Base-by-base conservation (phyloP, 352 stramenopile genomes). In the Phytophthora nicotianae region DNA sequence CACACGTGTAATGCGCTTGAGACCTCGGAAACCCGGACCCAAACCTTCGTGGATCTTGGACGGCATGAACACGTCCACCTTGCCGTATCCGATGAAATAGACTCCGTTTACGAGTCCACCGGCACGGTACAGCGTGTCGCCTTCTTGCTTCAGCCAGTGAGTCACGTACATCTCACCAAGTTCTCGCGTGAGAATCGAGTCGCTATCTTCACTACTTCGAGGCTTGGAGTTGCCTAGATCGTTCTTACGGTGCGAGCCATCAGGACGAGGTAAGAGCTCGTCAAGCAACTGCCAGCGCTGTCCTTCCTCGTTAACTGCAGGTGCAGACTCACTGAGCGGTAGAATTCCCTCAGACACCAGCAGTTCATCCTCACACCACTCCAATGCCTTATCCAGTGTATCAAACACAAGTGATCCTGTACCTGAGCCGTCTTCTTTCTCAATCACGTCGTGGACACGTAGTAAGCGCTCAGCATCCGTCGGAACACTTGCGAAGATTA, bases 301-400 rank as follows among this genome's bases (percentile, higher is more conserved):
- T 70, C 79, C 37, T 71, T 76, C 68, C 29, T 56, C 58, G 54
- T 19, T 79, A 62, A 49, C 70, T 54, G 54, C 66, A 50, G 29
- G 76, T 3, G 64, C 62, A 1, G 70, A 77, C 51, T 92, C 79
- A 58, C 81, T 89, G n/a, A 89, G 58, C 4, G 84, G 87, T 9
- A 92, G 53, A 3, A 92, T 48, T 21, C 83, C 85, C 69, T 86
- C 74, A 38, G 73, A 79, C n/a, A 90, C 74, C 11, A 95, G 75
- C 38, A 95, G 62, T 38, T 93, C 85, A 58, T 96, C 87, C 35
- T 96, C 87, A 50, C 87, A 94, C 85, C 85, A 96, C 61, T 94
- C 87, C 13, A 96, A 70, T 35, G 87, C 87, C 53, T 87, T 84
- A 61, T 96, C 86, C 17, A 96, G 42, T 23, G 85, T 91, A 35